These are phyloP conservation scores for Aspergillus aculeatinus DNA, from an alignment of 2,329 filamentous ascomycete genomes.

Conservation along the genomic window DNA sequence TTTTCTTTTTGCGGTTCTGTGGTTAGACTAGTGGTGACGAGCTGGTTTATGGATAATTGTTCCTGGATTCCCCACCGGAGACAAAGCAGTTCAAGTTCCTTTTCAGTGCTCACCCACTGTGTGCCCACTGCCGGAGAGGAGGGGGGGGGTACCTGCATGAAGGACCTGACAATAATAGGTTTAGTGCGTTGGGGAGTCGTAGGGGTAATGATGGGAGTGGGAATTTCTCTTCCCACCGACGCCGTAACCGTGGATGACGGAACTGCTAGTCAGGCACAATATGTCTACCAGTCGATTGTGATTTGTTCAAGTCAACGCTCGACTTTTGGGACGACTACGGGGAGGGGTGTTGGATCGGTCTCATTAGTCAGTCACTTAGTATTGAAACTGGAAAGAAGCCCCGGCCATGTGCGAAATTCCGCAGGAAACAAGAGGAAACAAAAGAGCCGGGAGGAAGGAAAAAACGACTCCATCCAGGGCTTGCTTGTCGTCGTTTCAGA, in stretches of 20 bases:
- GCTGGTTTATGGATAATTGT: neutral
- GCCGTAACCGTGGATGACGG: neutral
- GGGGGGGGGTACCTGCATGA: neutral
- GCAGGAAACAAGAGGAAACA: neutral
- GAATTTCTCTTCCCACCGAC: neutral
- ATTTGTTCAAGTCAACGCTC: neutral
- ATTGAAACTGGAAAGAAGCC: neutral
- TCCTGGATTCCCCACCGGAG: neutral
- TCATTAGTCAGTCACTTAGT: too few species aligned
- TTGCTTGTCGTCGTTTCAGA: constrained; percentile 15
- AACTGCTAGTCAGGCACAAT: neutral
- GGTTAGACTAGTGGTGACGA: neutral
- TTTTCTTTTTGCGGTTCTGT: neutral
- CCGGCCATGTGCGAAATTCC: neutral
- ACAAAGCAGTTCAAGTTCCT: neutral
- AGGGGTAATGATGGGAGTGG: neutral
- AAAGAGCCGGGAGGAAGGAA: neutral
- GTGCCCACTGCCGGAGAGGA: neutral
- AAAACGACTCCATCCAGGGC: neutral
- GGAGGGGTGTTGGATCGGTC: too few species aligned
- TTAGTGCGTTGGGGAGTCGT: neutral
- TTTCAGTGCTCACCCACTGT: neutral
- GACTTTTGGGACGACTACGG: neutral
- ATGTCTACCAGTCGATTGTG: neutral
- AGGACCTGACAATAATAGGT: neutral